Evolutionary conservation across 768 basidiomycete species (phyloP), one percentile per base, ranked within the genome.

Genomic region (Tricholoma saponaceum): DNA sequence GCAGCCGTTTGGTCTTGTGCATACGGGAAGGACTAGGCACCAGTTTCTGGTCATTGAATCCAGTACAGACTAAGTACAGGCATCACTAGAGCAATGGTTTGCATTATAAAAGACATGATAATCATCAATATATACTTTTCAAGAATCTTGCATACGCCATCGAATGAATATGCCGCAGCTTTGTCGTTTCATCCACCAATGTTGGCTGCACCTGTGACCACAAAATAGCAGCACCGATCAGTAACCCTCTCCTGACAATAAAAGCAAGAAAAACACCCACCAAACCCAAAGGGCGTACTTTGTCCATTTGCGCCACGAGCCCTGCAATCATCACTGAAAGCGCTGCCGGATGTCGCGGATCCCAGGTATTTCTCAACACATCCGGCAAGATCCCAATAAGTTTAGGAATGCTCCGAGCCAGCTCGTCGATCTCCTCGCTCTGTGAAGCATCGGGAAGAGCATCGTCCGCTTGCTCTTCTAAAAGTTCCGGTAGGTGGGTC

Each of bases 351-450:
- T 90, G 88, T 53, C 86, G 76, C n/a, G 78, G 70, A 62, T 92
- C 84, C 39, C 72, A 70, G 23, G 76, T 73, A 52, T 87, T 77
- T 55, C 74, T 76, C 26, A 92, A 72, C 4, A 90, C 76, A 59
- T 89, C 86, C 0, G 92, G 90, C 1, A 93, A 72, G 26, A 85
- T 70, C 3, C 77, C 78, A 55, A 94, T 83, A 28, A 92, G 74
- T 63, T 78, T 84, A 1, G 89, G 87, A 44, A 87, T 77, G 20
- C 73, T 74, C 39, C 84, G 80, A 0, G 78, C 70, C 12, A 92
- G 71, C 25, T 82, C 81, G 3, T 90, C 87, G 3, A 89, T 71
- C 60, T 87, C 85, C 5, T 70, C 69, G 25, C 74, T 72, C 50
- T 82, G 77, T 4, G 71, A 65, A 1, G 74, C 75, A 58, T 84